A percentile compares a stretch with the other conserved stretches of the same genome.
Conservation (phyloP, 495 filamentous ascomycete genomes). For the Platismatia glauca region DNA sequence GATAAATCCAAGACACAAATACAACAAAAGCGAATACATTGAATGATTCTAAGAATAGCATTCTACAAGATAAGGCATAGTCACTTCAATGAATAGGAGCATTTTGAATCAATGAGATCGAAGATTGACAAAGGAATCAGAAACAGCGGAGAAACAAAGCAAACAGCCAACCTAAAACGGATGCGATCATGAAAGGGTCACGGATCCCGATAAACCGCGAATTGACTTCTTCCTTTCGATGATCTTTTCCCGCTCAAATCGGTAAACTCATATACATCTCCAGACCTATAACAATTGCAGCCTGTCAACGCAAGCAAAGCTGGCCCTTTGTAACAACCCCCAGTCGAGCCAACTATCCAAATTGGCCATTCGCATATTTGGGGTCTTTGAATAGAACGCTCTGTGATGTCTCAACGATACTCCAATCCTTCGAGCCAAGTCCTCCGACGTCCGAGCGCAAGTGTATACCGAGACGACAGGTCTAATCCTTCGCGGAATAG, state of each 20-base stretch:
- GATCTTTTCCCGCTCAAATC: neutral
- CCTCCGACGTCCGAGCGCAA: neutral
- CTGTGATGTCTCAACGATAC: neutral
- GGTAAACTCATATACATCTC: neutral
- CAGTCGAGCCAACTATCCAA: neutral
- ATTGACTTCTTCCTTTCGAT: neutral
- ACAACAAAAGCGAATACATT: too few species aligned
- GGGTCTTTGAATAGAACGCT: neutral
- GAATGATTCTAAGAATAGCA: neutral
- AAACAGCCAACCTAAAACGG: neutral
- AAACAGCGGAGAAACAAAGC: neutral
- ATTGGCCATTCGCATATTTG: neutral
- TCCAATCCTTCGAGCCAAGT: neutral
- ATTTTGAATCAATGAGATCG: neutral
- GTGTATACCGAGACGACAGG: neutral
- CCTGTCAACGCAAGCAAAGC: neutral
- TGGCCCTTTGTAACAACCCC: neutral
- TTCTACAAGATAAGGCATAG: neutral
- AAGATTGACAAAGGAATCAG: neutral
- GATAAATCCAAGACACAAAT: too few species aligned
- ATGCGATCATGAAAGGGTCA: neutral
- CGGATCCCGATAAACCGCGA: neutral
- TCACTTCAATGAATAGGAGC: neutral
- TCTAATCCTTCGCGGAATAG: neutral
- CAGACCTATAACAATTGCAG: neutral